These are phyloP conservation scores for Pholiota molesta DNA, from an alignment of 768 basidiomycete genomes.

Conservation along the genomic window DNA sequence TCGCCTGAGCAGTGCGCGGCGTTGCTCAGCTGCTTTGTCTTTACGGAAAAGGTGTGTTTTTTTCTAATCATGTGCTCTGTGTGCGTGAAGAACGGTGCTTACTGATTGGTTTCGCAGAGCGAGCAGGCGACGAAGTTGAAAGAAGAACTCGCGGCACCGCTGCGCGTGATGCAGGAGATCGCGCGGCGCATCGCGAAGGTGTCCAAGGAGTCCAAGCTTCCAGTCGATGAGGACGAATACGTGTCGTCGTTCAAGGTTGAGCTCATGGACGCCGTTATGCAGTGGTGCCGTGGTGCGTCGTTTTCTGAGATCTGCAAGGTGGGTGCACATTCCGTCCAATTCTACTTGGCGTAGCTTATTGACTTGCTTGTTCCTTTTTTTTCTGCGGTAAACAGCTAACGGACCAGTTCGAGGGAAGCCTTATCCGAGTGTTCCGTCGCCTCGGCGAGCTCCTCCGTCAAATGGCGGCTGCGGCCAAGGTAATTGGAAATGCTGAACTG, in stretches of 20 bases:
- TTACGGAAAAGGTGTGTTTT: conserved; percentile 82
- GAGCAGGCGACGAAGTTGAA: conserved; percentile 85
- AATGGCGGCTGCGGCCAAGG: conserved; percentile 94
- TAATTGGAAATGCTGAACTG: conserved; percentile 93
- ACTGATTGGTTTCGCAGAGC: conserved; percentile 52
- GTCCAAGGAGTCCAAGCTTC: conserved; percentile 89
- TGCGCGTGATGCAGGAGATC: conserved; percentile 94
- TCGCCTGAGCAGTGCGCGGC: conserved; percentile 92
- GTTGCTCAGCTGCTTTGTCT: conserved; percentile 96
- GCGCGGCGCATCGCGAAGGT: conserved; percentile 97
- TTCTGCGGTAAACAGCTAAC: conserved; percentile 62
- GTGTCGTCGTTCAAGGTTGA: conserved; percentile 97
- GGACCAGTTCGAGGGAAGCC: conserved; percentile 94
- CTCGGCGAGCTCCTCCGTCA: conserved; percentile 93
- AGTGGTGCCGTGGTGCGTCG: conserved; percentile 98
- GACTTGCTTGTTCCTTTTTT: neutral
- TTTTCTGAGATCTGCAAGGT: conserved; percentile 98
- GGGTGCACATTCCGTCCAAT: conserved; percentile 18
- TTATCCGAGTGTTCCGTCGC: conserved; percentile 95
- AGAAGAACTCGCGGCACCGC: conserved; percentile 90
- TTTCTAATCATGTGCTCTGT: no score
- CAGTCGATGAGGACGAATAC: conserved; percentile 92
- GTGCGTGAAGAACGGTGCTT: neutral
- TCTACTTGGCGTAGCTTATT: neutral
- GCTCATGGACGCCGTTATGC: conserved; percentile 96